Percentiles rank a stretch among this genome's conserved stretches.
These are phyloP conservation scores for Plantago lanceolata DNA, from an alignment of 305 asterid species.

Conservation along the genomic window DNA sequence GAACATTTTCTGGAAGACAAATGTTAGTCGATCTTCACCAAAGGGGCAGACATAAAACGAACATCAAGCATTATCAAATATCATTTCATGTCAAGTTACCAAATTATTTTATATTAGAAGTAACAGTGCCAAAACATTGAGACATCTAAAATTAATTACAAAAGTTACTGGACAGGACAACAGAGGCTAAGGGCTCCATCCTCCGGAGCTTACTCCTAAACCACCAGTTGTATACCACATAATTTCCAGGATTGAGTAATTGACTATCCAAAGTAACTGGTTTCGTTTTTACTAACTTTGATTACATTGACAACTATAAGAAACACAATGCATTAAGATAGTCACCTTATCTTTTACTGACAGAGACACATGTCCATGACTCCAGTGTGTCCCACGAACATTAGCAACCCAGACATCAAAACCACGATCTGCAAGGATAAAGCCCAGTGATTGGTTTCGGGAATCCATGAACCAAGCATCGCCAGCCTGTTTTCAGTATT, in stretches of 20 bases:
- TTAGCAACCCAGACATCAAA: conserved; percentile 98
- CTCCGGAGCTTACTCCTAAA: no score
- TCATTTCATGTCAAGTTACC: no score
- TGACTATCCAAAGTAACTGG: neutral
- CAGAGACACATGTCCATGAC: conserved; percentile 78
- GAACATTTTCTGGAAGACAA: no score
- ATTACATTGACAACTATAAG: neutral
- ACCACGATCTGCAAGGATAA: conserved; percentile 82
- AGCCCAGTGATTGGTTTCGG: conserved; percentile 70
- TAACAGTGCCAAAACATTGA: neutral
- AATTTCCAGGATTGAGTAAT: neutral
- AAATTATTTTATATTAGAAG: neutral
- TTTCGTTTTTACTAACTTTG: conserved; percentile 4
- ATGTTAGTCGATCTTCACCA: no score
- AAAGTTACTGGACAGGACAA: no score
- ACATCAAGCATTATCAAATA: no score
- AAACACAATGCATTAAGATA: conserved; percentile 6
- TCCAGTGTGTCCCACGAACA: conserved; percentile 97
- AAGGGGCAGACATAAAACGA: no score
- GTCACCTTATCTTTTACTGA: conserved; percentile 63
- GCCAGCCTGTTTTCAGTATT: conserved; percentile 63
- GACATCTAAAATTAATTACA: neutral
- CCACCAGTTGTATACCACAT: no score
- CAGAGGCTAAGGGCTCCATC: no score
- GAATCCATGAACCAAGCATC: conserved; percentile 95